These are phyloP conservation scores for Chalaropsis thielavioides DNA, from an alignment of 2,329 filamentous ascomycete species.

Conservation along the genomic window DNA sequence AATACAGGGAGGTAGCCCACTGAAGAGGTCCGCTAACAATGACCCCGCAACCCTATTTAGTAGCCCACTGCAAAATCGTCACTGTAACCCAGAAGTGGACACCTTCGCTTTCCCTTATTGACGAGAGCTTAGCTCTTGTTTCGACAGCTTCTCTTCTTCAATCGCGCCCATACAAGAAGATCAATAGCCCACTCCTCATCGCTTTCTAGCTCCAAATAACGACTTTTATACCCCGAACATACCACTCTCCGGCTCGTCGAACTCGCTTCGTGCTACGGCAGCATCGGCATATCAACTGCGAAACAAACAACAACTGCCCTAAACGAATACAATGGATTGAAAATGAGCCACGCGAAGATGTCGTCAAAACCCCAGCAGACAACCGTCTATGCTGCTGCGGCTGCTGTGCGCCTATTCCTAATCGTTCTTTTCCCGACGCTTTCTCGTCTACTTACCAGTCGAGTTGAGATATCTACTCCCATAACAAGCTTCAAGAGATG, in stretches of 20 bases:
- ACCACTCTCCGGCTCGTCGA: neutral
- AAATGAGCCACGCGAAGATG: conserved; percentile 13
- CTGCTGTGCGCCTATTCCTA: conserved; percentile 63
- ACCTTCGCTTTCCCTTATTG: conserved; percentile 7
- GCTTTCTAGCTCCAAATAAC: neutral
- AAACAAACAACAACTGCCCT: neutral
- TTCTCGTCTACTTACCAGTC: conserved; percentile 70
- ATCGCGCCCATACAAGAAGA: neutral
- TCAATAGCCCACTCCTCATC: neutral
- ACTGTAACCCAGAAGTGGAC: conserved; percentile 12
- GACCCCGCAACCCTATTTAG: neutral
- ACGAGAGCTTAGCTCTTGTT: neutral
- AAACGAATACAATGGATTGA: conserved; percentile 16
- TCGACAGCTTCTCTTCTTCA: neutral
- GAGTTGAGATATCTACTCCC: conserved; percentile 92
- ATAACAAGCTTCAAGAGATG: conserved; percentile 96
- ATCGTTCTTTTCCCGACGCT: conserved; percentile 70
- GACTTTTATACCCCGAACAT: neutral
- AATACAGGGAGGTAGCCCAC: neutral
- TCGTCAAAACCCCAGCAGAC: conserved; percentile 15
- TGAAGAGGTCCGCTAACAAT: neutral
- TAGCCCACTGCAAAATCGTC: neutral
- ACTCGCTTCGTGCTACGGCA: neutral
- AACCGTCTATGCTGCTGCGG: conserved; percentile 57
- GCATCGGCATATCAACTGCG: neutral